A percentile compares a stretch with the other conserved stretches of the same genome.
Conservation (phyloP, 768 basidiomycete genomes). For the Terana coerulea region DNA sequence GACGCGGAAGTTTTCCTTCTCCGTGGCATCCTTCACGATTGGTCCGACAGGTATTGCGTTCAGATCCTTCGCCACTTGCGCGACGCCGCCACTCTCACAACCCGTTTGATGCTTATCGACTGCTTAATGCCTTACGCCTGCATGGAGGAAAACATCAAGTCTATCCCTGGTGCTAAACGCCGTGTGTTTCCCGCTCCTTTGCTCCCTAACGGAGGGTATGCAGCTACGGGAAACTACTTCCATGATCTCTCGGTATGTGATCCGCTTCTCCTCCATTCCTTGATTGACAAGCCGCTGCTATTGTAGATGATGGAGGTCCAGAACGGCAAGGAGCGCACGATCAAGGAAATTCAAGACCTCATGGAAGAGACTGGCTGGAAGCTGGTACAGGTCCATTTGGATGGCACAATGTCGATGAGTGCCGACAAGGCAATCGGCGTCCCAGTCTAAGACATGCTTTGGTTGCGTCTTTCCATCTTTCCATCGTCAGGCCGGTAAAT, state of each 20-base stretch:
- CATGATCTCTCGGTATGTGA: slow-evolving; percentile 1
- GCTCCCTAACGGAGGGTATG: neutral
- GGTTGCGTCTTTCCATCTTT: too few species aligned
- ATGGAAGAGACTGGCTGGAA: slow-evolving; percentile 27
- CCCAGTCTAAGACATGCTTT: neutral
- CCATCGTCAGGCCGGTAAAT: too few species aligned
- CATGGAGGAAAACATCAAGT: slow-evolving; percentile 11
- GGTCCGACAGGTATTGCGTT: slow-evolving; percentile 28
- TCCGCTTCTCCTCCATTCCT: too few species aligned
- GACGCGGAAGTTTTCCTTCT: slow-evolving; percentile 25
- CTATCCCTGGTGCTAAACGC: neutral
- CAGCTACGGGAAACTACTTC: neutral
- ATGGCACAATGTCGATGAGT: neutral
- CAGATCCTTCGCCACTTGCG: slow-evolving; percentile 25
- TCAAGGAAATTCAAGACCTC: slow-evolving; percentile 21
- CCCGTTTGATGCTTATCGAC: slow-evolving; percentile 23
- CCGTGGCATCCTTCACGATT: slow-evolving; percentile 30
- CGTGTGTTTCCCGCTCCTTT: neutral
- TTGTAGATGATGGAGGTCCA: slow-evolving; percentile 26
- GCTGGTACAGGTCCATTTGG: slow-evolving; percentile 9
- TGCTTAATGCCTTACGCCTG: slow-evolving; percentile 20
- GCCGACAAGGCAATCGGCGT: neutral
- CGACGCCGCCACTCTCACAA: slow-evolving; percentile 18
- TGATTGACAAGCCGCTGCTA: too few species aligned
- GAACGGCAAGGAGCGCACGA: slow-evolving; percentile 29